These are phyloP conservation scores for Albugo candida DNA, from an alignment of 352 stramenopile species.

Conservation along the genomic window DNA sequence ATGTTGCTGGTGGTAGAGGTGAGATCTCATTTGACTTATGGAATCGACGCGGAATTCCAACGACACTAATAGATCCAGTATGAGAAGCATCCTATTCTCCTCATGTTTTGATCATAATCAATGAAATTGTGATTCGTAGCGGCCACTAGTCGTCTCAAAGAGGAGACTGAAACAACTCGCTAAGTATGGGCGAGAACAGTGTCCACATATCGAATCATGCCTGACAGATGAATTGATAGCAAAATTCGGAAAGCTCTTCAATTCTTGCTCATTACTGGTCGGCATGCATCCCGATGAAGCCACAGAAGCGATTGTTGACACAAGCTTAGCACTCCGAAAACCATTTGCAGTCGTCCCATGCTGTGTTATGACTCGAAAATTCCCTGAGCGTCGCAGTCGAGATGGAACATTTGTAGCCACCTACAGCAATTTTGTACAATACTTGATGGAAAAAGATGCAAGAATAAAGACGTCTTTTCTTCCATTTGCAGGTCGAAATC, in stretches of 20 bases:
- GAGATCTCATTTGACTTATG: constrained; percentile 73
- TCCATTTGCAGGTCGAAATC: constrained; percentile 64
- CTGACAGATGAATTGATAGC: constrained; percentile 37
- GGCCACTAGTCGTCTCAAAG: constrained; percentile 51
- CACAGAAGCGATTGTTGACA: constrained; percentile 90
- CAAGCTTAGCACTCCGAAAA: constrained; percentile 67
- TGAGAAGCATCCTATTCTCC: not conserved
- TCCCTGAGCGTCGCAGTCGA: constrained; percentile 44
- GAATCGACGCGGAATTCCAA: constrained; percentile 51
- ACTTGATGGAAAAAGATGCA: constrained; percentile 61
- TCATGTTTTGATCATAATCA: not conserved
- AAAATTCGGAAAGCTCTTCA: constrained; percentile 34
- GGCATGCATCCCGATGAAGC: constrained; percentile 93
- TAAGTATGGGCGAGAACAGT: constrained; percentile 24
- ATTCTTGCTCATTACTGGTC: constrained; percentile 68
- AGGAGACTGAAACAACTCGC: constrained; percentile 52
- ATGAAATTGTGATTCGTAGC: not conserved
- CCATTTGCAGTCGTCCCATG: constrained; percentile 93
- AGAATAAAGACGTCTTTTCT: constrained; percentile 43
- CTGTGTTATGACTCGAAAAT: constrained; percentile 89
- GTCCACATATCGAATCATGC: constrained; percentile 26
- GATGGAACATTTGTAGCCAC: constrained; percentile 48
- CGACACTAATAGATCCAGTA: constrained; percentile 75
- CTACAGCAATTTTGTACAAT: constrained; percentile 66
- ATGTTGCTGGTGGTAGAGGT: constrained; percentile 75